phyloP scores from a whole-genome alignment of 306 rosid species.

The Erythrophleum fordii region DNA sequence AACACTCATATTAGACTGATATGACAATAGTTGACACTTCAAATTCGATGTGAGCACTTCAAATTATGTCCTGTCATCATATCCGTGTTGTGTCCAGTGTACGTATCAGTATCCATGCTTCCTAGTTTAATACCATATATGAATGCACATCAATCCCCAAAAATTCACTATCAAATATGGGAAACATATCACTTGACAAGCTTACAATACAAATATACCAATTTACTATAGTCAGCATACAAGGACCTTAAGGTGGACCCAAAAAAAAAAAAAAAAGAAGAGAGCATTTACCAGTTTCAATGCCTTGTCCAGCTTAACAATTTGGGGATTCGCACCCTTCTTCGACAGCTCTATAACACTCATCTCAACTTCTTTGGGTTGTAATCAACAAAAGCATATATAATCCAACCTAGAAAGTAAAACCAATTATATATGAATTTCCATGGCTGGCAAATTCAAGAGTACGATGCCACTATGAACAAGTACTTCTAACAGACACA shows the following conservation, averaged over 20 bases:
- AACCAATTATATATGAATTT: not conserved
- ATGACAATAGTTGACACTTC: too few relatives aligned
- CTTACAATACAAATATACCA: slow-evolving; percentile 4
- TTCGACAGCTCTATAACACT: slow-evolving; percentile 45
- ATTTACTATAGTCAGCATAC: not conserved
- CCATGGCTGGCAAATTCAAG: not conserved
- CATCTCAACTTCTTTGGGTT: slow-evolving; percentile 51
- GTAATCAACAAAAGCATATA: not conserved
- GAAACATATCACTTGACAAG: slow-evolving; percentile 5
- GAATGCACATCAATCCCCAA: slow-evolving; percentile 20
- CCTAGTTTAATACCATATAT: slow-evolving; percentile 2
- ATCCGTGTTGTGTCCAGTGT: too few relatives aligned
- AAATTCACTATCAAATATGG: slow-evolving; percentile 5
- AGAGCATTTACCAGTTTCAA: slow-evolving; percentile 74
- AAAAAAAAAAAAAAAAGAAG: not conserved
- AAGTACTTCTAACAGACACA: not conserved
- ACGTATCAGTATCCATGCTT: too few relatives aligned
- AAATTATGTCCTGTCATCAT: too few relatives aligned
- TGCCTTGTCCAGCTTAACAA: slow-evolving; percentile 70
- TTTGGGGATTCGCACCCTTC: slow-evolving; percentile 53
- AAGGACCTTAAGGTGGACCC: not conserved
- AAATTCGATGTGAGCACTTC: too few relatives aligned
- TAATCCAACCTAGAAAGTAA: not conserved
- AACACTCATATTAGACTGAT: too few relatives aligned
- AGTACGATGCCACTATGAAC: not conserved